phyloP scores from a whole-genome alignment of 2,329 filamentous ascomycete genomes.

The Akanthomyces lecanii region DNA sequence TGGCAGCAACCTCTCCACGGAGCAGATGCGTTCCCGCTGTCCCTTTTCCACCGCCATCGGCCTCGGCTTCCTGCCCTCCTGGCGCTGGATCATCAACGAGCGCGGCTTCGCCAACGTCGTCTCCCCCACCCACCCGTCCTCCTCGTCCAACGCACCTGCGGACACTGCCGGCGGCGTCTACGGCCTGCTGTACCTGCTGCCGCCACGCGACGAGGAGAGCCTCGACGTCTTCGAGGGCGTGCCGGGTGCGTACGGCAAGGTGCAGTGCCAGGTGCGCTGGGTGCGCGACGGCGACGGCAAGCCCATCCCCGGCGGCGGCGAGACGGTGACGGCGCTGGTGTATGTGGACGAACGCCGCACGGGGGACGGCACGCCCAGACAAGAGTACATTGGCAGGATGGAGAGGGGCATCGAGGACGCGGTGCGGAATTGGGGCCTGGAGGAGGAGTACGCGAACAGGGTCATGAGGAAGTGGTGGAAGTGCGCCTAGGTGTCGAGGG shows the following conservation, averaged over 20 bases:
- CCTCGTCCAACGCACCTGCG: background rate
- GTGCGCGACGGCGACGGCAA: constrained; percentile 22
- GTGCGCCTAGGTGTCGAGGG: background rate
- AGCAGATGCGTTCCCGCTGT: constrained; percentile 62
- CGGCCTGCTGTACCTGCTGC: constrained; percentile 53
- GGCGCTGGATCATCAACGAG: constrained; percentile 63
- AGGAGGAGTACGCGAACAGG: constrained; percentile 48
- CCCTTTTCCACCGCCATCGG: constrained; percentile 52
- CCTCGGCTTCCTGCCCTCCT: constrained; percentile 52
- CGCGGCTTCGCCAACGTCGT: constrained; percentile 68
- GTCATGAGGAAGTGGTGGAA: constrained; percentile 48
- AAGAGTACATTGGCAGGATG: constrained; percentile 62
- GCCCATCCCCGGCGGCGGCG: constrained; percentile 18
- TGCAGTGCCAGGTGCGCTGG: constrained; percentile 31
- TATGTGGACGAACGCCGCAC: constrained; percentile 52
- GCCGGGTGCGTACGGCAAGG: constrained; percentile 52
- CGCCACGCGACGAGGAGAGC: constrained; percentile 43
- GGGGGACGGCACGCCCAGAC: constrained; percentile 37
- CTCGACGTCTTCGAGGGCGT: constrained; percentile 61
- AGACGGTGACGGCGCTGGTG: constrained; percentile 45
- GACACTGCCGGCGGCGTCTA: constrained; percentile 42
- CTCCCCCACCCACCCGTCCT: constrained; percentile 17
- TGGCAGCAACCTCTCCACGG: constrained; percentile 63
- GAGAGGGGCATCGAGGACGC: constrained; percentile 60
- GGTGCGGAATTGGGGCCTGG: constrained; percentile 47